phyloP scores from a whole-genome alignment of 1,284 basidiomycete genomes.

The Puccinia coronata region DNA sequence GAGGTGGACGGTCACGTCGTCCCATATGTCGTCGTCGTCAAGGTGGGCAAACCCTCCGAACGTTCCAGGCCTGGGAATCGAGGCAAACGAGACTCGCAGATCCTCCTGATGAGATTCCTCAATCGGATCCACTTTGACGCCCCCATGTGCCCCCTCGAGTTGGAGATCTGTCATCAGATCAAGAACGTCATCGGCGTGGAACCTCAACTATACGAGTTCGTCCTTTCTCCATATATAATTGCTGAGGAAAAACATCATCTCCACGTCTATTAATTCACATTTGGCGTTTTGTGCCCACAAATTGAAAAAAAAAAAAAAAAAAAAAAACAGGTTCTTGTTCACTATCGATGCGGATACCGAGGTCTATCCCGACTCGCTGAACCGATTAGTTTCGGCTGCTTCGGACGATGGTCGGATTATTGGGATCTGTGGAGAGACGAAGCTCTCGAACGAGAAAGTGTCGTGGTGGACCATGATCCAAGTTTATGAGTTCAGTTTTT shows the following conservation, averaged over 20 bases:
- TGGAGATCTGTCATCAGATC: conserved; percentile 99
- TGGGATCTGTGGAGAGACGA: conserved; percentile 91
- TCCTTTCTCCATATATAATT: conserved; percentile 57
- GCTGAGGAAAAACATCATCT: background rate
- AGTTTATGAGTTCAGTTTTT: conserved; percentile 61
- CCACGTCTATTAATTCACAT: background rate
- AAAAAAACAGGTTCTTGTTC: conserved; percentile 77
- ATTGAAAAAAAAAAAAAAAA: too few species aligned
- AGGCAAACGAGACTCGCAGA: conserved; percentile 95
- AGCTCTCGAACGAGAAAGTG: conserved; percentile 83
- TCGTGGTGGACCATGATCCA: conserved; percentile 98
- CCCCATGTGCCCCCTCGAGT: conserved; percentile 92
- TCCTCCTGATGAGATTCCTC: conserved; percentile 93
- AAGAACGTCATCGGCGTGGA: conserved; percentile 99
- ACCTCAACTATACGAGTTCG: conserved; percentile 94
- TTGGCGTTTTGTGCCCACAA: too few species aligned
- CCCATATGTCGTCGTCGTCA: conserved; percentile 93
- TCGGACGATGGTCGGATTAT: conserved; percentile 90
- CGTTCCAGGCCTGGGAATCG: conserved; percentile 88
- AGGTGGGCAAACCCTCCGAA: conserved; percentile 93
- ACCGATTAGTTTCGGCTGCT: conserved; percentile 79
- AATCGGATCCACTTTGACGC: conserved; percentile 96
- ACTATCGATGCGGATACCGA: conserved; percentile 97
- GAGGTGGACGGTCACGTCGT: conserved; percentile 93
- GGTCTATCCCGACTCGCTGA: conserved; percentile 79